Conservation (phyloP, 202 grass and related monocot genomes). For the Elaeis oleifera region DNA sequence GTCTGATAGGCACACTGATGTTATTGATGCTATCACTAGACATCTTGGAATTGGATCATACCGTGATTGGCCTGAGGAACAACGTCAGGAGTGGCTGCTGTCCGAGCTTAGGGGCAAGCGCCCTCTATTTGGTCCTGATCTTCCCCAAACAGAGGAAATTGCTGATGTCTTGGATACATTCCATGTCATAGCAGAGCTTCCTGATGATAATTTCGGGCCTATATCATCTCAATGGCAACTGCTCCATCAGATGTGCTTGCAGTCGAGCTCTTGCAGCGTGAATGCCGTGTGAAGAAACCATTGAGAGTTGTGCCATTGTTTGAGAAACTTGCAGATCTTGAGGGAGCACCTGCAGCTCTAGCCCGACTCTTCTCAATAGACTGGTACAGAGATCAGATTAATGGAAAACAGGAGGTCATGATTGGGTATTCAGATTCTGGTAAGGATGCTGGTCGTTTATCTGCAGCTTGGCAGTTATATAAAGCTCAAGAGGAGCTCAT, state of each 20-base stretch:
- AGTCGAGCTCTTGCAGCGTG: constrained; percentile 78
- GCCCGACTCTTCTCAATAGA: no score
- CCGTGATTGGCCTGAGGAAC: constrained; percentile 87
- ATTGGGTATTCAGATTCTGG: no score
- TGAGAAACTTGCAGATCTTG: constrained; percentile 96
- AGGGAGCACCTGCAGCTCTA: constrained; percentile 56
- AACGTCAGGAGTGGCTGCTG: constrained; percentile 90
- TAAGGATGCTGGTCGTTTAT: no score
- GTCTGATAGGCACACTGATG: constrained; percentile 96
- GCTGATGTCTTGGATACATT: constrained; percentile 81
- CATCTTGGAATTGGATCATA: constrained; percentile 94
- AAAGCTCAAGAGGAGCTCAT: constrained; percentile 97
- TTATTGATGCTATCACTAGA: constrained; percentile 82
- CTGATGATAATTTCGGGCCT: constrained; percentile 91
- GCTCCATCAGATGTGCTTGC: constrained; percentile 96
- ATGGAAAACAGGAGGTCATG: no score
- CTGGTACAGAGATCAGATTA: no score
- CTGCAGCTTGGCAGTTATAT: constrained; percentile 34
- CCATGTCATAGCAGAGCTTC: constrained; percentile 78
- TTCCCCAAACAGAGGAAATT: constrained; percentile 83
- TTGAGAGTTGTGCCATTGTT: constrained; percentile 92
- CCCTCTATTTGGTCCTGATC: constrained; percentile 83
- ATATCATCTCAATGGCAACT: constrained; percentile 98
- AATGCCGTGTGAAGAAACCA: constrained; percentile 73
- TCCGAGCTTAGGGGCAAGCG: constrained; percentile 82